These are phyloP conservation scores for Pyrenophora teres DNA, from an alignment of 2,329 filamentous ascomycete species.

Conservation along the genomic window DNA sequence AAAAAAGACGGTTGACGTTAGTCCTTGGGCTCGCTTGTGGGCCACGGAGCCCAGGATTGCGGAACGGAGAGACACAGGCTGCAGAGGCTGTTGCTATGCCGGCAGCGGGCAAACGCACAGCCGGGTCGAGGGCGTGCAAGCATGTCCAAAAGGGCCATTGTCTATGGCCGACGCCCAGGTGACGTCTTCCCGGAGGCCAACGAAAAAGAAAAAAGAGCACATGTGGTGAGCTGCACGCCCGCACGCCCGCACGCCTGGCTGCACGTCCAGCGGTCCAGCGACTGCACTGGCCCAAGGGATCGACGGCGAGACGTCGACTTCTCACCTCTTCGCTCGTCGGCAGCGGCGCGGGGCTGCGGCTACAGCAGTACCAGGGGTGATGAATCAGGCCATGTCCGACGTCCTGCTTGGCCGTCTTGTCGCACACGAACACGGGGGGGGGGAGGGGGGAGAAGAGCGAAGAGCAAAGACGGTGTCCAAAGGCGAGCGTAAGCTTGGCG, in stretches of 20 bases:
- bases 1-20: constrained; percentile 5
- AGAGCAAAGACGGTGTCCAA: no score
- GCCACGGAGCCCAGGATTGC: constrained; percentile 5
- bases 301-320: neutral
- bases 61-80: neutral
- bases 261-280: neutral
- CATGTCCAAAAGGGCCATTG: no score
- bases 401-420: neutral
- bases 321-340: neutral
- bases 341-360: constrained; percentile 6
- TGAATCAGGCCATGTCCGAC: neutral
- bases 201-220: neutral
- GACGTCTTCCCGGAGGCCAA: no score
- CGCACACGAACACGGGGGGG: neutral
- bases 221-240: neutral
- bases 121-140: neutral
- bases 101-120: neutral
- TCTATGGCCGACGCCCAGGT: no score
- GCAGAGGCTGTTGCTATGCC: neutral
- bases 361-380: neutral
- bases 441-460: neutral
- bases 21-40: constrained; percentile 3
- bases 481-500: no score
- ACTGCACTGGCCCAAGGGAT: neutral
- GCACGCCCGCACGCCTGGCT: no score